A percentile compares a stretch with the other conserved stretches of the same genome.
Conservation (phyloP, 2,329 filamentous ascomycete species). For the Ceratocystis smalleyi region DNA sequence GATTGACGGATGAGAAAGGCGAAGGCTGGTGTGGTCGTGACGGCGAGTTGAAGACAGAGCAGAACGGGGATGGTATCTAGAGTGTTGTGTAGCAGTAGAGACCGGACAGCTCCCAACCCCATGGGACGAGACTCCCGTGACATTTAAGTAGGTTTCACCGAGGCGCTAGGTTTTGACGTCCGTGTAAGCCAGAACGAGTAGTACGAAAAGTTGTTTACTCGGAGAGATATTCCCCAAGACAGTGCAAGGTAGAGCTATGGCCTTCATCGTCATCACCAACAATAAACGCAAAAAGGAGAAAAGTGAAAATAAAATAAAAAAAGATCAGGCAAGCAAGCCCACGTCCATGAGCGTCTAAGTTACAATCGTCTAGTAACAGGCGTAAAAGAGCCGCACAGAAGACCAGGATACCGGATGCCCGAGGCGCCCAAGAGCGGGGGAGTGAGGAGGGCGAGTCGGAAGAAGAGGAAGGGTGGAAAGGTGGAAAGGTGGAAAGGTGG, state of each 20-base stretch:
- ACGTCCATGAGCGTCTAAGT: background rate
- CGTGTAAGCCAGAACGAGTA: conserved; percentile 4
- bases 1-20: background rate
- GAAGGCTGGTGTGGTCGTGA: background rate
- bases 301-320: background rate
- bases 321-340: background rate
- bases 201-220: background rate
- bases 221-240: conserved; percentile 1
- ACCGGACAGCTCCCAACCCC: background rate
- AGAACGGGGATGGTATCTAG: background rate
- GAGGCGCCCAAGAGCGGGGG: background rate
- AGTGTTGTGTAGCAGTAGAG: background rate
- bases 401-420: background rate
- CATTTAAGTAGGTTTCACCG: conserved; percentile 3
- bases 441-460: background rate
- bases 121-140: background rate
- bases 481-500: background rate
- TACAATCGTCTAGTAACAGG: background rate
- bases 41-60: background rate
- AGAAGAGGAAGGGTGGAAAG: background rate
- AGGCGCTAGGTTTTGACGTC: background rate
- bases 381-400: background rate
- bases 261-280: conserved; percentile 1
- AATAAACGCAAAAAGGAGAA: background rate
- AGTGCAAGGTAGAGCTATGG: background rate